Evolutionary conservation across 495 filamentous ascomycete genomes (phyloP), one percentile per base, ranked within the genome.

Genomic region (Neurospora sp.): DNA sequence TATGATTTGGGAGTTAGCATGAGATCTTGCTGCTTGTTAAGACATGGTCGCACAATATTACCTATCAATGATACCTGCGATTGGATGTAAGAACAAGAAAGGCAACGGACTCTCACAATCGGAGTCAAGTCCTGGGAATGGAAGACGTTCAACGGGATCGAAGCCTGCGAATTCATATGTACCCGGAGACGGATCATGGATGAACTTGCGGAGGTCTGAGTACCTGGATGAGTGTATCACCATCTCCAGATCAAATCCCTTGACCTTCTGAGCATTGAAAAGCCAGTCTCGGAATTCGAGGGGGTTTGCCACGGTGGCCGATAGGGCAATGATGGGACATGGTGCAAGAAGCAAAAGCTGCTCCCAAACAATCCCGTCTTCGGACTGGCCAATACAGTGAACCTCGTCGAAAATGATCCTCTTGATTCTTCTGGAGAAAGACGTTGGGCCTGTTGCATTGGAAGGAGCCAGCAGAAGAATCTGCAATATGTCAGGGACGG

Each of bases 401-500:
- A 94, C 88, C 81, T 94, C 92, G 74, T 95, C 92, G 72, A 94
- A 94, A 42, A 94, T 94, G 76, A 94, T 93, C 16, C 90, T 84
- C 72, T 86, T 90, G 5, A 94, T 84, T 71, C 89, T 81, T 4
- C 82, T 81, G 3, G 92, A 86, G 90, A 91, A 94, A 5, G 88
- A 83, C 18, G 78, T 80, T 2, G 74, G 71, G 2, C 48, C 39
- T 31, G 86, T 87, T 27, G 91, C 91, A 76, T 93, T 92, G 0
- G 82, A 80, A 0, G 92, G 90, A 0, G 89, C 83, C 4, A 94
- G 82, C 2, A 94, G 83, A 90, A 94, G 92, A 71, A 91, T 94
- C 74, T 93, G 92, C 18, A 94, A 84, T 42, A 94, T 90, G 77
- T 92, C 88, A 0, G 92, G 92, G 0, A 94, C 90, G 0, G 92